Conservation (phyloP, 225 moss, liverwort and hornwort genomes). For the Antitrichia curtipendula region DNA sequence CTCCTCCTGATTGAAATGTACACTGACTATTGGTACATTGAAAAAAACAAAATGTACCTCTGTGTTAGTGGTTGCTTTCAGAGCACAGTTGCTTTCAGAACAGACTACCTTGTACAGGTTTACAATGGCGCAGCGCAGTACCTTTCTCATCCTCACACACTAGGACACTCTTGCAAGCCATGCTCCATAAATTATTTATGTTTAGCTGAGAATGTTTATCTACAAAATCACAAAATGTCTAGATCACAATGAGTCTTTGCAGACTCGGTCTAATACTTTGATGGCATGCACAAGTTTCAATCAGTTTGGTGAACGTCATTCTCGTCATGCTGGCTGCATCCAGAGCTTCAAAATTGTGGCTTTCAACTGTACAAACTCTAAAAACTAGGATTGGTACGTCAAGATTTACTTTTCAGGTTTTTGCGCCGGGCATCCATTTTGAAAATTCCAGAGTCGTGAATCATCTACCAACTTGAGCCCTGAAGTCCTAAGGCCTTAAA, state of each 20-base stretch:
- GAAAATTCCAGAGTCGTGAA: not conserved
- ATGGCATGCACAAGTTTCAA: not conserved
- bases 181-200: not conserved
- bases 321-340: not conserved
- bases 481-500: too few species aligned
- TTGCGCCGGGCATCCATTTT: accelerated
- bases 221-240: too few species aligned
- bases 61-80: too few species aligned
- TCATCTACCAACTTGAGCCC: not conserved
- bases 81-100: too few species aligned
- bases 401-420: not conserved
- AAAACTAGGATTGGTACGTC: not conserved
- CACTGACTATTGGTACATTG: too few species aligned
- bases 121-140: not conserved
- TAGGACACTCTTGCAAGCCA: not conserved
- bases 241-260: not conserved
- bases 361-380: not conserved
- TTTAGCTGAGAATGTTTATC: not conserved
- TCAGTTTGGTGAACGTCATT: not conserved
- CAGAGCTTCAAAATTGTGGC: too few species aligned
- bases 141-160: not conserved
- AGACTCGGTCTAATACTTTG: not conserved
- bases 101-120: not conserved
- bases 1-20: too few species aligned
- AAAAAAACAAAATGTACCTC: too few species aligned